Percentiles rank a stretch among this genome's conserved stretches.
Conservation (phyloP, 139 green algal genomes). For the Haematococcus lacustris region DNA sequence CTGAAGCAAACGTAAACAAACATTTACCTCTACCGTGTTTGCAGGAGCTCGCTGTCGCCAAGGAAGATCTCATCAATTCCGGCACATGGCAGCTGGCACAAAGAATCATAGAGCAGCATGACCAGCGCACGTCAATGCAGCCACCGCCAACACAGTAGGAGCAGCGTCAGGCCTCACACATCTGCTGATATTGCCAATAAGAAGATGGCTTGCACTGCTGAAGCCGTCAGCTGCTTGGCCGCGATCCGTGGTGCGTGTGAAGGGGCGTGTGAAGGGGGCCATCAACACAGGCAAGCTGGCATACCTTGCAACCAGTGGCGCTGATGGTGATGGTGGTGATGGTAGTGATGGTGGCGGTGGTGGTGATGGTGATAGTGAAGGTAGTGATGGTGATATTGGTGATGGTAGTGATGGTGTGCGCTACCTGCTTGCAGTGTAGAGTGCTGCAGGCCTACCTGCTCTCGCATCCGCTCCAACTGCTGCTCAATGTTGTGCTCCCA, state of each 20-base stretch:
- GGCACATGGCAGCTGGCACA: too few relatives aligned
- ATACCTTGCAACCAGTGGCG: background rate
- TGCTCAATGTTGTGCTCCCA: slow-evolving; percentile 4
- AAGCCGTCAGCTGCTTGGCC: too few relatives aligned
- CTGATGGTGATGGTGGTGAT: background rate
- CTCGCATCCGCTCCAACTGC: background rate
- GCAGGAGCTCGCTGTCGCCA: background rate
- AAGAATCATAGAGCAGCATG: too few relatives aligned
- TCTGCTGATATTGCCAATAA: too few relatives aligned
- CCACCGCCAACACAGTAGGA: too few relatives aligned
- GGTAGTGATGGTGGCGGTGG: background rate
- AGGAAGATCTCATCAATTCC: background rate
- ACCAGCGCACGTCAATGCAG: background rate
- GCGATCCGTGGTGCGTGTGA: too few relatives aligned
- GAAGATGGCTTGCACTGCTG: too few relatives aligned
- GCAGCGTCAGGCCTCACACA: background rate
- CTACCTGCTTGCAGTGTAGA: background rate
- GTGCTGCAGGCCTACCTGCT: background rate
- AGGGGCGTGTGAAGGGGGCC: too few relatives aligned
- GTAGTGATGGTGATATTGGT: background rate
- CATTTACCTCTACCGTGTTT: background rate
- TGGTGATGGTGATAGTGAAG: background rate
- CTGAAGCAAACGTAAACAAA: background rate
- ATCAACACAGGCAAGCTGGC: background rate
- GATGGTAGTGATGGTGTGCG: background rate